Evolutionary conservation across 805 yeast genomes (phyloP), one percentile per base, ranked within the genome.

Genomic region (Spathaspora sp.): DNA sequence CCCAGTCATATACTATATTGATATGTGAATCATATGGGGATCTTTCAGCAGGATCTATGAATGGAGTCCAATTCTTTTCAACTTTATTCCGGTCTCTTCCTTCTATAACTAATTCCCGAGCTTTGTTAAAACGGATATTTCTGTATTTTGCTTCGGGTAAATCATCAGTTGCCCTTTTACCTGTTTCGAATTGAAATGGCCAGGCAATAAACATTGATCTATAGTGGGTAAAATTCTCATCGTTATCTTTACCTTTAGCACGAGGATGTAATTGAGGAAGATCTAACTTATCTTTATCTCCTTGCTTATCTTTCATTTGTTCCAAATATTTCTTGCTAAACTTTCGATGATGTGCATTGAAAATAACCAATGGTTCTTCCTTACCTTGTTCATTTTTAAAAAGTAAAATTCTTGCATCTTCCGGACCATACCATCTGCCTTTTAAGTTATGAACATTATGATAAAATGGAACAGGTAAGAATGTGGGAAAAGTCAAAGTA

Each of bases 21-120:
- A 72, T 49, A 42, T 59, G 51, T 29, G 60, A 58, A 55, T 72
- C 75, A 51, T 58, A 55, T 18, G 62, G 67, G 18, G 52, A 47
- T 16, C 51, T 54, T 12, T 52, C 46, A 44, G 69, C 57, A 20
- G 60, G 61, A 47, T 67, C 66, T 4, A 69, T 51, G 52, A 72
- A 54, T 0, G 77, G 77, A 11, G 74, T 67, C 77, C 77, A 72
- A 55, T 72, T 72, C 54, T 72, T 72, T 50, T 69, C 53, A 12
- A 43, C 31, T 38, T 28, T 28, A 19, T 26, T 20, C 28, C 52
- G 26, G 12, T 17, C 52, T 12, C 8, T 47, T 17, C 28, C 57
- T 10, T 44, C 47, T 32, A 59, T 50, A 40, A 60, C 51, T 26
- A 68, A 54, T 46, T 67, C 71, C 12, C 51, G 35, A 2, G 57